Conservation (phyloP, 208 protist genomes). For the Trypanosoma brucei region DNA sequence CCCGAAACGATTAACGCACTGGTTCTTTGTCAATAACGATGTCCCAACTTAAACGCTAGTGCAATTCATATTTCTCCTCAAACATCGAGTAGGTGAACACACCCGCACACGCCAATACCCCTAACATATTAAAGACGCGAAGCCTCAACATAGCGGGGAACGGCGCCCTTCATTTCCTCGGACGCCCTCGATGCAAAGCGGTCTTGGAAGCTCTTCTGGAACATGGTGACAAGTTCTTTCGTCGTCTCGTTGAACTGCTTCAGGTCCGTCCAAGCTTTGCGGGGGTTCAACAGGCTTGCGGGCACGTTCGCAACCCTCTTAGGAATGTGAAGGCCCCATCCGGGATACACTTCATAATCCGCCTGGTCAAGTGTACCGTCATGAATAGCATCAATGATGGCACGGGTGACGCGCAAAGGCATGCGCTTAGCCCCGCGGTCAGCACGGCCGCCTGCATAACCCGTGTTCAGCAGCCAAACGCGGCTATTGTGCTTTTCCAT, state of each 20-base stretch:
- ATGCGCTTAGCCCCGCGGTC: conserved; percentile 88
- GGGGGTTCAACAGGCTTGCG: conserved; percentile 84
- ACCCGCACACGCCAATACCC: no score
- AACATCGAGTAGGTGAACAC: no score
- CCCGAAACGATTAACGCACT: background rate
- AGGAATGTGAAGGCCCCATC: conserved; percentile 91
- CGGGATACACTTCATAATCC: conserved; percentile 59
- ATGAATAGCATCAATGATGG: conserved; percentile 96
- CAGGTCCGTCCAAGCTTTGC: conserved; percentile 88
- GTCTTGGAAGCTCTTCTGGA: conserved; percentile 90
- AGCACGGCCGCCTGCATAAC: conserved; percentile 86
- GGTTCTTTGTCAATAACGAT: no score
- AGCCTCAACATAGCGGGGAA: conserved; percentile 69
- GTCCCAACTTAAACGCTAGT: no score
- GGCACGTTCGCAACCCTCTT: conserved; percentile 70
- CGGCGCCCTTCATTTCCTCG: conserved; percentile 70
- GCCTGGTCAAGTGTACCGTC: conserved; percentile 82
- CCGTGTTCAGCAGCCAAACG: conserved; percentile 95
- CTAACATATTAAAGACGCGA: conserved; percentile 29
- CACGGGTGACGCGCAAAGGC: conserved; percentile 90
- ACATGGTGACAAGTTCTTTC: conserved; percentile 88
- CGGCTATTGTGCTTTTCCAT: conserved; percentile 76
- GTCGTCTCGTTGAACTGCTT: conserved; percentile 72
- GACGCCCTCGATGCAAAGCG: conserved; percentile 83
- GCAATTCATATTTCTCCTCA: no score